These are phyloP conservation scores for Pythium coloratum DNA, from an alignment of 352 stramenopile genomes.

Conservation along the genomic window DNA sequence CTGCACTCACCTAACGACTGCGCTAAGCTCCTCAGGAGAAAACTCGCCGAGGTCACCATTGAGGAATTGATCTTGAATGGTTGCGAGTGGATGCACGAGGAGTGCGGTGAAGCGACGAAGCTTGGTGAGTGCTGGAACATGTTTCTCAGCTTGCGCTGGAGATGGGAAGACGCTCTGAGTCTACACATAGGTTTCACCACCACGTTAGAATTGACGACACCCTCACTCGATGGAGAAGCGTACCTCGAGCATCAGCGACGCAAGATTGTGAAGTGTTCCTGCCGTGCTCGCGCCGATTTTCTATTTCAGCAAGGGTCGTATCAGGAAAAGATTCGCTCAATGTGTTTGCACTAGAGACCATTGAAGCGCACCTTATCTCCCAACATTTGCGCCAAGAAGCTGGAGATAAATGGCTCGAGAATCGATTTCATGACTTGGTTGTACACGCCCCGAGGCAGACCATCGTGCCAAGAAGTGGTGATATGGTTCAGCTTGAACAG, in stretches of 20 bases:
- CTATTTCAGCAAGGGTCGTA: slow-evolving; percentile 1
- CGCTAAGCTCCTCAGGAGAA: slow-evolving; percentile 40
- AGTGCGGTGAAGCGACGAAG: slow-evolving; percentile 49
- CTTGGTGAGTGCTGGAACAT: slow-evolving; percentile 49
- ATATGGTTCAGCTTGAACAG: slow-evolving; percentile 73
- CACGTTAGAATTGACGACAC: neutral
- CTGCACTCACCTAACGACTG: slow-evolving; percentile 43
- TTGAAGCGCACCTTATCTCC: slow-evolving; percentile 35
- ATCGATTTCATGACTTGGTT: slow-evolving; percentile 50
- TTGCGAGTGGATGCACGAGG: slow-evolving; percentile 59
- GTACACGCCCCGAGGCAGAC: slow-evolving; percentile 52
- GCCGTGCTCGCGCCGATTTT: slow-evolving; percentile 19
- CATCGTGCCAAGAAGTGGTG: slow-evolving; percentile 63
- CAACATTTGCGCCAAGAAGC: slow-evolving; percentile 57
- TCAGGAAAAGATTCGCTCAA: neutral
- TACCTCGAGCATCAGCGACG: slow-evolving; percentile 28
- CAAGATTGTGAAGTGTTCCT: slow-evolving; percentile 21
- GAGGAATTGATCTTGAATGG: slow-evolving; percentile 56
- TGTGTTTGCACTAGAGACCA: neutral
- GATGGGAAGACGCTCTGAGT: slow-evolving; percentile 48
- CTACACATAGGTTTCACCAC: slow-evolving; percentile 30
- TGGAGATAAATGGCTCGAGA: slow-evolving; percentile 54
- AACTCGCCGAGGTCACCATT: slow-evolving; percentile 44
- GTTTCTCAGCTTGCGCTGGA: slow-evolving; percentile 46
- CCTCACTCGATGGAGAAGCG: neutral